Percentiles rank a stretch among this genome's conserved stretches.
These are phyloP conservation scores for Nannochloropsis oceanica DNA, from an alignment of 108 stramenopile genomes.

Conservation along the genomic window DNA sequence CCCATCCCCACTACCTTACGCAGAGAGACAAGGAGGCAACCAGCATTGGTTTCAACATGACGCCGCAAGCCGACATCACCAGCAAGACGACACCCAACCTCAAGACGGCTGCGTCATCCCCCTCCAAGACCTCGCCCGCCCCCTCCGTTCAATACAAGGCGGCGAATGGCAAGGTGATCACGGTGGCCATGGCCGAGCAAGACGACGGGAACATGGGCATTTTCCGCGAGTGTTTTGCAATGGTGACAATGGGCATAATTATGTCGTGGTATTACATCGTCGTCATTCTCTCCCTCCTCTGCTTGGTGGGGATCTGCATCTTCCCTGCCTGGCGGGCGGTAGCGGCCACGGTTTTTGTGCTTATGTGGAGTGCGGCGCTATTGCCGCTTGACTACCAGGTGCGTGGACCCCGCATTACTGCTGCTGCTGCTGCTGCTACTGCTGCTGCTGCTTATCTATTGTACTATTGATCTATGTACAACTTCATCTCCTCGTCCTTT, in stretches of 20 bases:
- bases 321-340: background rate
- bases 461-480: too few species aligned
- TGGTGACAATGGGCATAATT: background rate
- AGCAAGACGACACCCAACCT: background rate
- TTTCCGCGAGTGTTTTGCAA: background rate
- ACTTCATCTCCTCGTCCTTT: too few species aligned
- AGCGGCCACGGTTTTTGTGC: background rate
- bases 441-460: too few species aligned
- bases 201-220: background rate
- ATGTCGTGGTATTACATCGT: background rate
- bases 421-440: background rate
- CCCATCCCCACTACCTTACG: too few species aligned
- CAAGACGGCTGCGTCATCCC: background rate
- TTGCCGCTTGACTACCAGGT: background rate
- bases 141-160: background rate
- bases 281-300: background rate
- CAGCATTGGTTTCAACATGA: background rate
- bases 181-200: background rate
- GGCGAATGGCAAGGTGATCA: background rate
- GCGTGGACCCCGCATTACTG: background rate
- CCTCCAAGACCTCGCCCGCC: background rate
- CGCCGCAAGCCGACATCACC: background rate
- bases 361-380: background rate
- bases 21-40: too few species aligned
- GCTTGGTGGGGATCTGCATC: background rate